Conservation (phyloP, 148 eudicot species). For the Rhododendron henanense region DNA sequence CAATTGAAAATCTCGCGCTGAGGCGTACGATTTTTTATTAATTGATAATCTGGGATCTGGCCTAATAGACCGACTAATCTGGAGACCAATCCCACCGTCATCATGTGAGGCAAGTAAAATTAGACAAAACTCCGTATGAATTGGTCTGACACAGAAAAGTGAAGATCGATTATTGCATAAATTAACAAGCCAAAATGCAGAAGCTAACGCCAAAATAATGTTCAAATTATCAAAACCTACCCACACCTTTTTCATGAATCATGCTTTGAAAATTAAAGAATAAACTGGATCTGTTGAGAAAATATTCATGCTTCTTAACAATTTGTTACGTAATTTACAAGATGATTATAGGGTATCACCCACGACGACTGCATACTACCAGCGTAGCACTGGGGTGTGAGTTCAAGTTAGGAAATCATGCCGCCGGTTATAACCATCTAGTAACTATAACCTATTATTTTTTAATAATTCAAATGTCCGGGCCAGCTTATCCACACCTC, state of each 20-base stretch:
- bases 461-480: no score
- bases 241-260: background rate
- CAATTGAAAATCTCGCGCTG: background rate
- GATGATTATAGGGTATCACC: background rate
- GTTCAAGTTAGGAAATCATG: no score
- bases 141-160: background rate
- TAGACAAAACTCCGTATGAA: background rate
- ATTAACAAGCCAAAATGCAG: background rate
- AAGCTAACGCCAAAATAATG: constrained; percentile 1
- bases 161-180: background rate
- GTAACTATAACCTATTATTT: no score
- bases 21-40: background rate
- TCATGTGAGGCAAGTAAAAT: background rate
- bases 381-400: no score
- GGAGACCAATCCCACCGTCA: background rate
- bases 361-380: background rate
- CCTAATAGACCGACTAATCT: background rate
- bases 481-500: no score
- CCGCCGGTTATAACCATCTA: no score
- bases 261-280: background rate
- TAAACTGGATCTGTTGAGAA: background rate
- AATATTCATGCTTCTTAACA: background rate
- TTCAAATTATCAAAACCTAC: background rate
- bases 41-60: background rate
- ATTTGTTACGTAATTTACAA: background rate